These are phyloP conservation scores for Chrysoporthe deuterocubensis DNA, from an alignment of 2,329 filamentous ascomycete genomes.

Conservation along the genomic window DNA sequence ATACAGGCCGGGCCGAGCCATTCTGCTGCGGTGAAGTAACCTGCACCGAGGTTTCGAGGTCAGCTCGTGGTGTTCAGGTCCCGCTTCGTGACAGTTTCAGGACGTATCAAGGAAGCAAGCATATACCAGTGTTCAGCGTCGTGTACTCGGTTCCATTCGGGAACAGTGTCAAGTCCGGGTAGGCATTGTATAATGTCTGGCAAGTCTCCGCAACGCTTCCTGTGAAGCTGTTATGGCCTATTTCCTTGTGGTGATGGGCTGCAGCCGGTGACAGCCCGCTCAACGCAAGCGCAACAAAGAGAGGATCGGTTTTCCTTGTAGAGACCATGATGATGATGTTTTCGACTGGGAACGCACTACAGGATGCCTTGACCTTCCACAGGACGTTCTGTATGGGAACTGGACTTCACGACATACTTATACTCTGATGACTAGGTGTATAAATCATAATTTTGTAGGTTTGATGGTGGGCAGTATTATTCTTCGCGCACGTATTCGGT, in stretches of 20 bases:
- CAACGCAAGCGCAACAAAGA: neutral
- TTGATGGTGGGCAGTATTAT: neutral
- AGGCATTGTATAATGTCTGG: constrained; percentile 7
- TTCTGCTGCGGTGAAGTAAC: constrained; percentile 10
- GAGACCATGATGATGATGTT: neutral
- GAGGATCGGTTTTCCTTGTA: neutral
- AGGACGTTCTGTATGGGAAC: neutral
- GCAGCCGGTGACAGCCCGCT: neutral
- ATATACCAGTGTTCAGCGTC: neutral
- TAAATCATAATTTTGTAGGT: neutral
- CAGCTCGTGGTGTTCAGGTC: neutral
- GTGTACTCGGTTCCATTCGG: constrained; percentile 5
- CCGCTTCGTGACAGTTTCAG: neutral
- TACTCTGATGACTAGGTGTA: neutral
- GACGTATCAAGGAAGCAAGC: neutral
- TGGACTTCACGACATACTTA: neutral
- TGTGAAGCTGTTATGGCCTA: neutral
- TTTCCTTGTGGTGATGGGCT: neutral
- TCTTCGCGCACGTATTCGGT: neutral
- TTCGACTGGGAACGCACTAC: neutral
- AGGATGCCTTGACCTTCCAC: neutral
- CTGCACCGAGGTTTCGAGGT: neutral
- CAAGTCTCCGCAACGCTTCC: neutral
- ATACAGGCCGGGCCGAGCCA: constrained; percentile 34
- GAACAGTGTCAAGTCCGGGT: constrained; percentile 4